Evolutionary conservation across 2,329 filamentous ascomycete species (phyloP), one percentile per base, ranked within the genome.

Genomic region (Pseudogymnoascus sp.): DNA sequence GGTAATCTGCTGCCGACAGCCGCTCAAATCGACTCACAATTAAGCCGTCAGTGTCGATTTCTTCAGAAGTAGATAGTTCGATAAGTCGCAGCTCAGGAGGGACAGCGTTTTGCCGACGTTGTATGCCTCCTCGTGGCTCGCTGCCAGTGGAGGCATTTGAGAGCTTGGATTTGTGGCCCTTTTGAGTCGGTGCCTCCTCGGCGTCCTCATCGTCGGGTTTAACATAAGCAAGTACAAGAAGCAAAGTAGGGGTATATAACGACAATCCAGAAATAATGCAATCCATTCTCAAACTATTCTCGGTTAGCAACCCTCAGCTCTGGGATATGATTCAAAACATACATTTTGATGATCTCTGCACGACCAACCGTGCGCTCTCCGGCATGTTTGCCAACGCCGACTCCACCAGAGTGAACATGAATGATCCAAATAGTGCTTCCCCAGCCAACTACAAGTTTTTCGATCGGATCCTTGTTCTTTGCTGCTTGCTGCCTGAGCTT

Each of bases 211-310:
- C 81, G 53, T 91, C 89, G 38, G 87, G 85, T 65, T 87, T 87
- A 71, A 92, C 87, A 77, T 96, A 97, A 72, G 93, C 93, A 77
- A 99, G 88, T 71, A 97, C 89, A 70, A 96, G 84, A 75, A 99
- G 82, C 69, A 96, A 82, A 73, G 86, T 95, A 73, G 91, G 91
- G 73, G 92, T 96, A 86, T 97, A 97, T 76, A 99, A 82, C 68
- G 93, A 96, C 76, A 99, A 89, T 71, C 95, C 95, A 74, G 95
- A 96, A 80, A 99, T 91, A 75, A 96, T 92, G 80, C 95, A 97
- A 79, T 99, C 95, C 77, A 95, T 96, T 72, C 92, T 90, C 76
- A 97, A 84, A 76, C 89, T 93, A 68, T 26, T 76, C 69, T 8
- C n/a, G 6, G 24, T 56, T 44, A 11, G 19, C 14, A n/a, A 1